Base-by-base conservation (phyloP, 805 yeast genomes). In the Schizosaccharomyces octosporus region DNA sequence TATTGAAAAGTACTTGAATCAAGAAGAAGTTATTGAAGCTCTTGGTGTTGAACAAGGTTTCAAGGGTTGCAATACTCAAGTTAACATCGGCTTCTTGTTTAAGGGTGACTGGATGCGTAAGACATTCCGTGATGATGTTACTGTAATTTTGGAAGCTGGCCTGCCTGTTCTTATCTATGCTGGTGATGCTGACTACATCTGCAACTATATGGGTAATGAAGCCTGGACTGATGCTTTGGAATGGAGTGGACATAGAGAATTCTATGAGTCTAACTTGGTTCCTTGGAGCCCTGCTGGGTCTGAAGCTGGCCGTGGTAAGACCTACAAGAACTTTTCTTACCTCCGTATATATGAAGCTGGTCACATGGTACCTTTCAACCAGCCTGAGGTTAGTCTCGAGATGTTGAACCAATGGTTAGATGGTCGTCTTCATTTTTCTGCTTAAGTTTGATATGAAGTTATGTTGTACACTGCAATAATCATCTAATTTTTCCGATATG, bases 81-180 rank as follows among this genome's bases (percentile, higher is more conserved):
- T 90, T 64, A 82, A 82, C 76, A 78, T 83, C 70, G 83, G 85
- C 76, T 90, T 90, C 72, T 68, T 84, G 65, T 79, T 87, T 66
- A 81, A 86, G 24, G 96, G 96, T 65, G 98, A 90, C 74, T 85
- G 90, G 84, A 81, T 85, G 83, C 83, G 83, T 72, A 95, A 95
- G 31, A 87, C 82, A 78, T 93, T 87, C 70, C 79, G 78, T 67
- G 67, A 68, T 39, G 81, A 80, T 61, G 87, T 90, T 48, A 76
- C 82, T 29, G 81, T 81, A 58, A 73, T 88, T 64, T 78, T 90
- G 66, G 88, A 87, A 64, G 71, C 77, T 29, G 84, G 78, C 11
- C 68, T 89, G 60, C 96, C 96, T 2, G 89, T 88, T 31, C 78
- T 90, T 70, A 78, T 90, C 64, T 90, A 89, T 68, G 95, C 95